Conservation (phyloP, 2,329 filamentous ascomycete species). For the Amauroascus verrucosus region DNA sequence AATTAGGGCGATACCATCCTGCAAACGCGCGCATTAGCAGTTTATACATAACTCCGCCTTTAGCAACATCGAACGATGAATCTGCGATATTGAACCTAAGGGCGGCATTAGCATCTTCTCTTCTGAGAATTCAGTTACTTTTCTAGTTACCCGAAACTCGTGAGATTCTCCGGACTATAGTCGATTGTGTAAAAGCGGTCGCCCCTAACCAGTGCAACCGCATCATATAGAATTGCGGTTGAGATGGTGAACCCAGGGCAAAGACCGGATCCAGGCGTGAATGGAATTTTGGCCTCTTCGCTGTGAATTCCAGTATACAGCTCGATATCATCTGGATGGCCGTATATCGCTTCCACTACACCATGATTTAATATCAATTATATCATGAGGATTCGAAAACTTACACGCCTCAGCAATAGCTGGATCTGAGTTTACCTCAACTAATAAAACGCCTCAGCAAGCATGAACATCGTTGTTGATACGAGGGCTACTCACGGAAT, state of each 20-base stretch:
- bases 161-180: constrained; percentile 24
- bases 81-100: constrained; percentile 28
- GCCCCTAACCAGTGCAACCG: constrained; percentile 34
- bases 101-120: not conserved
- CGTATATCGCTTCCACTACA: constrained; percentile 49
- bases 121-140: too few relatives aligned
- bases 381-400: constrained; percentile 40
- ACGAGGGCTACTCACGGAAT: constrained; percentile 32
- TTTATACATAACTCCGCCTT: constrained; percentile 21
- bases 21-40: constrained; percentile 23
- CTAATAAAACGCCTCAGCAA: constrained; percentile 16
- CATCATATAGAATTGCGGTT: constrained; percentile 35
- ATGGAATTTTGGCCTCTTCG: constrained; percentile 30
- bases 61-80: constrained; percentile 10
- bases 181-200: constrained; percentile 34
- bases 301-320: constrained; percentile 56
- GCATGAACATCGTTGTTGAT: too few relatives aligned
- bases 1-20: constrained; percentile 23
- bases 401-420: constrained; percentile 40
- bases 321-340: constrained; percentile 57
- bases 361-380: not conserved
- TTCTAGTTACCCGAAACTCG: constrained; percentile 21
- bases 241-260: constrained; percentile 32
- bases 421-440: constrained; percentile 48
- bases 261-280: constrained; percentile 29